Evolutionary conservation across 2,329 filamentous ascomycete genomes (phyloP), one percentile per base, ranked within the genome.

Genomic region (Diatrype stigma): DNA sequence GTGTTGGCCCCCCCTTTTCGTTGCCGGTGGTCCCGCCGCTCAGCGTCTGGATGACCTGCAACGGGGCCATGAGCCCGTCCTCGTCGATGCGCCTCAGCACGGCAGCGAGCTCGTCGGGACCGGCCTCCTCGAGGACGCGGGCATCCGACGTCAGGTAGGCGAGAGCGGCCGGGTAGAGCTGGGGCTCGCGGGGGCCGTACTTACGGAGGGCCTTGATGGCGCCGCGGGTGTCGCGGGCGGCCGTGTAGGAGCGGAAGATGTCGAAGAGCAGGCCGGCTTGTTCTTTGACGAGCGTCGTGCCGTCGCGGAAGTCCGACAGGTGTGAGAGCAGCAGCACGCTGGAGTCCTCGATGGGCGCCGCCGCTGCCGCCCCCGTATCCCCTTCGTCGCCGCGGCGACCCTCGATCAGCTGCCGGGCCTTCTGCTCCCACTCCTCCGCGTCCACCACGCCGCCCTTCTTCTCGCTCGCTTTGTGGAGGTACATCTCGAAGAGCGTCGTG

Each of bases 401-500:
- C 63, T 94, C 86, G 50, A 99, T 92, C 22, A 97, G 80, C 55
- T 84, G 85, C 72, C 94, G 96, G 0, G 94, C 94, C 67, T 95
- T 96, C 42, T 78, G 79, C 65, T 96, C 90, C 93, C 94, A 99
- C 56, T 87, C 81, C 60, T 87, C 81, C 56, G 86, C 85, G 65
- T 68, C 69, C 45, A 77, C 75, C 14, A 37, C 34, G n/a, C 34
- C n/a, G 10, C 85, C 85, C 62, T 85, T 89, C 63, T 86, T 86
- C 51, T 86, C 82, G 52, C 85, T 87, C 21, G 93, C 89, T 61
- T 91, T 94, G 68, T 96, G 89, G 8, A 99, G 76, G 65, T 97
- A 99, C 88, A 99, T 97, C 69, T 99, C 95, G 64, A 99, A 97
- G 14, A 99, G 70, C 0, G 95, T 96, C 0, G 93, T 97, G 64